phyloP scores from a whole-genome alignment of 1,284 basidiomycete genomes.

The Sanghuangporus weigelae region DNA sequence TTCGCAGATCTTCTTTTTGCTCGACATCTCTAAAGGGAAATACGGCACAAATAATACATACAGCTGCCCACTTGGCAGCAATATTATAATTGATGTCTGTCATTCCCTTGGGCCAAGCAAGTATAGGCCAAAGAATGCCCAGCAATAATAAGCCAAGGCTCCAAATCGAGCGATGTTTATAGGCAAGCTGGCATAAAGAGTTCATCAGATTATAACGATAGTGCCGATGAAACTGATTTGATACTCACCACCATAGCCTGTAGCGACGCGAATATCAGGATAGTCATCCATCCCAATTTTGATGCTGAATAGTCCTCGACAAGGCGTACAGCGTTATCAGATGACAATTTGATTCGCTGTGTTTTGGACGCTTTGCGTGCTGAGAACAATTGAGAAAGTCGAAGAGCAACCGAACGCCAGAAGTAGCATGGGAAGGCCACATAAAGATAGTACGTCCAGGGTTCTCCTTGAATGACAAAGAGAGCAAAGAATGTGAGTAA shows the following conservation, averaged over 20 bases:
- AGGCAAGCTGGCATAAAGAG: slow-evolving; percentile 45
- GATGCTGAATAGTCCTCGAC: neutral
- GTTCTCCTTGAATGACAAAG: slow-evolving; percentile 62
- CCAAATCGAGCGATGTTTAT: slow-evolving; percentile 71
- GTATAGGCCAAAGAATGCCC: slow-evolving; percentile 65
- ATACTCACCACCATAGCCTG: slow-evolving; percentile 69
- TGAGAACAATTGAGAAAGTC: neutral
- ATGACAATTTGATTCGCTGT: neutral
- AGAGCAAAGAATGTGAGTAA: slow-evolving; percentile 37
- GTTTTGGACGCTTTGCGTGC: neutral
- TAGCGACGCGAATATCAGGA: slow-evolving; percentile 40
- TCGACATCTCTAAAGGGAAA: slow-evolving; percentile 76
- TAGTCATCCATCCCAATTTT: slow-evolving; percentile 23
- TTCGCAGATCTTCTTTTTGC: slow-evolving; percentile 58
- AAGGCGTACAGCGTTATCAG: neutral
- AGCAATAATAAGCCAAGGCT: slow-evolving; percentile 61
- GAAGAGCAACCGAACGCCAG: slow-evolving; percentile 42
- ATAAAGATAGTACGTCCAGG: slow-evolving; percentile 77
- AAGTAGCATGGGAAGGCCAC: slow-evolving; percentile 73
- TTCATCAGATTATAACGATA: neutral
- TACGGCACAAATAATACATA: slow-evolving; percentile 52
- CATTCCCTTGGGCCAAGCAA: slow-evolving; percentile 38
- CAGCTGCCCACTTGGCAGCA: slow-evolving; percentile 42
- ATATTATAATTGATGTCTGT: slow-evolving; percentile 28
- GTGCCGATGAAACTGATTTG: neutral